Evolutionary conservation across 2,329 filamentous ascomycete species (phyloP), one percentile per base, ranked within the genome.

Genomic region (Nothopassalora personata): DNA sequence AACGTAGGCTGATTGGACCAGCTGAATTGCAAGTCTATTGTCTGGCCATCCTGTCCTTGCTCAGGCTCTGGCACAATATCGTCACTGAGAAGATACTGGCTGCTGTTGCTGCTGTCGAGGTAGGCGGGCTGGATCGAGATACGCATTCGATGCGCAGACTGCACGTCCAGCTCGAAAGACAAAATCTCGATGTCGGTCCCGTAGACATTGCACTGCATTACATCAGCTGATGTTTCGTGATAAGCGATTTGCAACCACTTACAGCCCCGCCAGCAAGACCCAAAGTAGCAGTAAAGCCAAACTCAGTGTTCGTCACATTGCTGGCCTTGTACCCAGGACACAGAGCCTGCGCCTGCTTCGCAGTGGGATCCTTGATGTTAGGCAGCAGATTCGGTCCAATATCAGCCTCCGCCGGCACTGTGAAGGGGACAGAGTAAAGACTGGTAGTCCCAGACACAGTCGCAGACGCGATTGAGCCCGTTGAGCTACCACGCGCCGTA

Each of bases 121-220:
- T 86, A 79, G 6, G 83, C 81, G 1, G 89, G 89, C 18, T 81
- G 77, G 56, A 95, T 90, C 65, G 86, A 84, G 53, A 94, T 78
- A 57, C 87, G 86, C 45, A 94, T 73, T 1, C 89, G 81, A 65
- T 89, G 83, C 86, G 66, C 58, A 13, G 61, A 66, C 59, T 74
- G 71, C 4, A 72, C 67, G 23, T 70, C 83, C 11, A 94, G 86
- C 3, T 83, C 81, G 33, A 95, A 76, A 36, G 80, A 81, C 52
- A 95, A 76, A 4, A 81, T 76, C 27, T 86, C 79, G 30, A 95
- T 77, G 69, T 95, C 91, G 7, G 81, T 87, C 0, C 91, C 90
- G 64, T 93, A 95, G 23, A 85, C 82, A 72, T 93, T 88, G 77
- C 90, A 86, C 62, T 70, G 10, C 13, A 4, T n/a, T 1, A 5